Evolutionary conservation across 208 protist species (phyloP).

Genomic region (Wallacemonas sp.): DNA sequence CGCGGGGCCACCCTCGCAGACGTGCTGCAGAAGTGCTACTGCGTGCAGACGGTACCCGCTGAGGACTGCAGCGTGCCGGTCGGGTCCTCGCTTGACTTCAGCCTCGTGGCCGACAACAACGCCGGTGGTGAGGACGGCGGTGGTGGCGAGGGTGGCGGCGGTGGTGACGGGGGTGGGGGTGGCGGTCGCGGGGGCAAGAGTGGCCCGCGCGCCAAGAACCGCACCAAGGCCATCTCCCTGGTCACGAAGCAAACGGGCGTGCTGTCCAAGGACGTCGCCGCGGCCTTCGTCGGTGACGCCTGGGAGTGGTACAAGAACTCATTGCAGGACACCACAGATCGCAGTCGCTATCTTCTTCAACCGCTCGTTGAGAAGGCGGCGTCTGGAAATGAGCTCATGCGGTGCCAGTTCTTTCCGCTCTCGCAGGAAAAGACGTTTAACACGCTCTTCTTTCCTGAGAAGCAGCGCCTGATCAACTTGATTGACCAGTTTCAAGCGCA

Average conservation of each 20-base stretch:
- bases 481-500: slow-evolving; percentile 80
- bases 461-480: slow-evolving; percentile 71
- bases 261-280: slow-evolving; percentile 15
- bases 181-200: neutral
- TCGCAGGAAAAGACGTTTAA: slow-evolving; percentile 85
- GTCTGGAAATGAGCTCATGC: slow-evolving; percentile 25
- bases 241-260: slow-evolving; percentile 9
- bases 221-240: slow-evolving; percentile 7
- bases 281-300: slow-evolving; percentile 28
- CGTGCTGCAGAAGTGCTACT: slow-evolving; percentile 25
- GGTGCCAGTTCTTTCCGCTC: slow-evolving; percentile 71
- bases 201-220: neutral
- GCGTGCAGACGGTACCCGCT: slow-evolving; percentile 33
- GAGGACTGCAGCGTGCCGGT: slow-evolving; percentile 28
- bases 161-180: neutral
- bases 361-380: slow-evolving; percentile 26
- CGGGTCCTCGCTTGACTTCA: slow-evolving; percentile 18
- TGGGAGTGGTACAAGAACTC: slow-evolving; percentile 61
- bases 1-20: slow-evolving; percentile 13
- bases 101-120: slow-evolving; percentile 27
- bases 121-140: slow-evolving; percentile 5
- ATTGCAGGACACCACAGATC: slow-evolving; percentile 15
- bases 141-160: neutral
- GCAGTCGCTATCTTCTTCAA: slow-evolving; percentile 70
- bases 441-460: slow-evolving; percentile 90